A percentile compares a stretch with the other conserved stretches of the same genome.
Conservation (phyloP, 352 stramenopile genomes). For the Pythium folliculosum region DNA sequence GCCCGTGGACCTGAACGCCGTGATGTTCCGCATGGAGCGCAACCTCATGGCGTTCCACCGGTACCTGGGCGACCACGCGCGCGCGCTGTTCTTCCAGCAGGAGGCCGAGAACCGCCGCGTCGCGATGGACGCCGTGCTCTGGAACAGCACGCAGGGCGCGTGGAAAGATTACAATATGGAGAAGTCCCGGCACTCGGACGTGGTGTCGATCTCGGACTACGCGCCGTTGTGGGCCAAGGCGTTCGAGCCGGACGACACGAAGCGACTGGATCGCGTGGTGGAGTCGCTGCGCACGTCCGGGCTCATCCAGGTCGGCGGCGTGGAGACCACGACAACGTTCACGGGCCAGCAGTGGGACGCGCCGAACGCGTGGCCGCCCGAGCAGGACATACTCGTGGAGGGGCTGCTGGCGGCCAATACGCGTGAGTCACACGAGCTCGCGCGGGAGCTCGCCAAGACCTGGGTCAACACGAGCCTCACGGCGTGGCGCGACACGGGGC, state of each 20-base stretch:
- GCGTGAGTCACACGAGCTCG: constrained; percentile 48
- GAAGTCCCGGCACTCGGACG: constrained; percentile 40
- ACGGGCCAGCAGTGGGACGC: constrained; percentile 89
- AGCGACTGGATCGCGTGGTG: constrained; percentile 51
- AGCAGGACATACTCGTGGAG: constrained; percentile 84
- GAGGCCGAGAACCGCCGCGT: constrained; percentile 40
- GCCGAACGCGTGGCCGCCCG: constrained; percentile 84
- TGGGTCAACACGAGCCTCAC: constrained; percentile 68
- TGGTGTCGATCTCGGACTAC: constrained; percentile 72
- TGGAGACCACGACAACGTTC: constrained; percentile 67
- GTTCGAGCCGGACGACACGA: constrained; percentile 47
- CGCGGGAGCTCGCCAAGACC: constrained; percentile 48
- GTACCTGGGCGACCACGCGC: constrained; percentile 43
- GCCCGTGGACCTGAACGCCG: constrained; percentile 85
- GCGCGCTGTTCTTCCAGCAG: constrained; percentile 46
- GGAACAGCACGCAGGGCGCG: constrained; percentile 47
- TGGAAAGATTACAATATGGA: constrained; percentile 83
- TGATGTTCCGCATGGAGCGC: constrained; percentile 78
- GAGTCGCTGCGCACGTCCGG: constrained; percentile 53
- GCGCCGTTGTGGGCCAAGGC: constrained; percentile 77
- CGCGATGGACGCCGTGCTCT: constrained; percentile 76
- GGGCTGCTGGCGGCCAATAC: constrained; percentile 63
- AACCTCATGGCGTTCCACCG: constrained; percentile 73
- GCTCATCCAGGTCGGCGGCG: constrained; percentile 61
- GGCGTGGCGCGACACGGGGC: constrained; percentile 65